Evolutionary conservation across 352 stramenopile genomes (phyloP).

Genomic region (Phytophthora parvispora): DNA sequence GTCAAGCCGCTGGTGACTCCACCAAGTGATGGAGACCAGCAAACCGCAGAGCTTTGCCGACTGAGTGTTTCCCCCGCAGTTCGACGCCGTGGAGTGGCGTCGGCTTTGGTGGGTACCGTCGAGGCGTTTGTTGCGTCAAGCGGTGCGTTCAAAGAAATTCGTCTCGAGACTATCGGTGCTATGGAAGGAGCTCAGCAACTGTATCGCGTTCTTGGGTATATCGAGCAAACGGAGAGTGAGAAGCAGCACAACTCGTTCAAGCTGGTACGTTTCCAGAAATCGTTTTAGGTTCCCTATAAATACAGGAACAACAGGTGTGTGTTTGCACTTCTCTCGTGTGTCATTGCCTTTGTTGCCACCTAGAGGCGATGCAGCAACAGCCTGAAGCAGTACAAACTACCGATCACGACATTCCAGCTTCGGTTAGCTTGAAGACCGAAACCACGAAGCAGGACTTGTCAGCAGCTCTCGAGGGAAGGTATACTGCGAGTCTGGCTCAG

Average conservation of each 20-base stretch:
- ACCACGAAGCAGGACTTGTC: slow-evolving; percentile 9
- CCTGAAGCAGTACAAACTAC: background rate
- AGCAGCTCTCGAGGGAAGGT: slow-evolving; percentile 23
- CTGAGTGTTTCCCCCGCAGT: slow-evolving; percentile 55
- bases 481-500: slow-evolving; percentile 15
- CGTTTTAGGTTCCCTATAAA: slow-evolving; percentile 35
- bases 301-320: slow-evolving; percentile 25
- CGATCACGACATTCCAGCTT: background rate
- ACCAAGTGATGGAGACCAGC: slow-evolving; percentile 1
- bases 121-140: slow-evolving; percentile 46
- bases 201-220: slow-evolving; percentile 57
- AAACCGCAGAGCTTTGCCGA: slow-evolving; percentile 63
- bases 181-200: slow-evolving; percentile 69
- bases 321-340: background rate
- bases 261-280: slow-evolving; percentile 66
- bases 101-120: slow-evolving; percentile 49
- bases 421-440: background rate
- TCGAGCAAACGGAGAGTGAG: slow-evolving; percentile 40
- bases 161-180: slow-evolving; percentile 70
- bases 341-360: background rate
- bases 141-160: slow-evolving; percentile 43
- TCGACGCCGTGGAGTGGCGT: slow-evolving; percentile 60
- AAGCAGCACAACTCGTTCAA: slow-evolving; percentile 56
- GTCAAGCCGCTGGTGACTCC: slow-evolving; percentile 45
- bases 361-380: slow-evolving; percentile 10